Evolutionary conservation across 768 basidiomycete genomes (phyloP), one percentile per base, ranked within the genome.

Genomic region (Psilocybe cubensis): DNA sequence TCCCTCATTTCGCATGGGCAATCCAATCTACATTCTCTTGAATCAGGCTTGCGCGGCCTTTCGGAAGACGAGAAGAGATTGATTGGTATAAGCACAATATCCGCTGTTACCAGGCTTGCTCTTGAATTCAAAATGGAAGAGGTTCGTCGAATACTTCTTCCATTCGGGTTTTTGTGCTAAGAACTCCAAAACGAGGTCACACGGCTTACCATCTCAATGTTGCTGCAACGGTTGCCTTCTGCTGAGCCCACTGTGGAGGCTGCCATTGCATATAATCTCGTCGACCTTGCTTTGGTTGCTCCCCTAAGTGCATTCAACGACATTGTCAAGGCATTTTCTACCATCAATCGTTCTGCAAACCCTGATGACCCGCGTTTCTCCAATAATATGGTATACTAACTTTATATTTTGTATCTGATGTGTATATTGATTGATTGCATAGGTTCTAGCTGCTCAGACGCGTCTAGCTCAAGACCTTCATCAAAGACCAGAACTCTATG

Each of bases 371-470:
- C 92, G 1, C 79, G 90, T 21, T 91, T 90, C 67, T 92, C 94
- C 1, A 94, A 91, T 64, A 95, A 95, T 59, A 94, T 92, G 85
- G 93, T 90, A 67, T 25, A 50, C 29, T 9, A 10, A 5, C 18
- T 14, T 20, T 29, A 20, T 17, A 58, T 33, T n/a, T 24, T 23
- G 28, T 18, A 44, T 11, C 31, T 10, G 20, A 17, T 12, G 27
- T 56, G 42, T 50, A 11, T 45, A 25, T 1, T 35, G 18, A 40
- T 38, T 3, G 4, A 58, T 21, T 27, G 27, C 18, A 3, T 61
- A 94, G 91, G 85, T 97, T 14, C 76, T 97, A 35, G 92, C 93
- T 9, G 94, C 95, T 3, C 94, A 96, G 71, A 96, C 94, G 2
- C 82, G 91, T 48, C 81, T 98, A 27, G 92, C 94, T 2, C 87